phyloP scores from a whole-genome alignment of 1,284 basidiomycete species.

The Naganishia sp. region DNA sequence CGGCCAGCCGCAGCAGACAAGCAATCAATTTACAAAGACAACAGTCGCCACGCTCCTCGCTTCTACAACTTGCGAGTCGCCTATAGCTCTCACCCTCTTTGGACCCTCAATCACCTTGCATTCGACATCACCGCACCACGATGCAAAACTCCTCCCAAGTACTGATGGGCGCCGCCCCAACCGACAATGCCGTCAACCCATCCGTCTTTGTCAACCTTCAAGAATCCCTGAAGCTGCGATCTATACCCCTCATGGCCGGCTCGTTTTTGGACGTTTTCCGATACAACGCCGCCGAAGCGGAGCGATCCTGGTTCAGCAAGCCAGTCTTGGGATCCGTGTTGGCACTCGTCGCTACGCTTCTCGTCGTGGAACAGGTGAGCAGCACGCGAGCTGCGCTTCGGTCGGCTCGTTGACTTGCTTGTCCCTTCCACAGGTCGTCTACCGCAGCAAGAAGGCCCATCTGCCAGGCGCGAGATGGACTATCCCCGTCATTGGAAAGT shows the following conservation, averaged over 20 bases:
- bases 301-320: constrained; percentile 40
- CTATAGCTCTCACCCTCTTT: background rate
- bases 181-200: constrained; percentile 12
- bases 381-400: background rate
- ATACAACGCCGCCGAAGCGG: background rate
- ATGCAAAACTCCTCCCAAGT: constrained; percentile 27
- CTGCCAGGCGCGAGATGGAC: constrained; percentile 87
- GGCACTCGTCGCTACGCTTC: constrained; percentile 48
- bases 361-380: constrained; percentile 49
- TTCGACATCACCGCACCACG: background rate
- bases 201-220: constrained; percentile 18
- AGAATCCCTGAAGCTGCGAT: constrained; percentile 8
- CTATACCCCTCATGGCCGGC: constrained; percentile 1
- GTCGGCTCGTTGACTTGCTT: background rate
- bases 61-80: background rate
- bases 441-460: constrained; percentile 80
- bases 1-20: constrained; percentile 2
- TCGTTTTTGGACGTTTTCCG: constrained; percentile 5
- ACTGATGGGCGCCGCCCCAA: constrained; percentile 14
- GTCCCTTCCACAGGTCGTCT: constrained; percentile 64
- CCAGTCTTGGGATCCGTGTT: constrained; percentile 50
- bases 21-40: background rate
- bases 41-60: background rate
- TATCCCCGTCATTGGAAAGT: constrained; percentile 91
- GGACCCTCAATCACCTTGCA: background rate